Conservation (phyloP, 768 basidiomycete species). For the Cystobasidium tubakii region DNA sequence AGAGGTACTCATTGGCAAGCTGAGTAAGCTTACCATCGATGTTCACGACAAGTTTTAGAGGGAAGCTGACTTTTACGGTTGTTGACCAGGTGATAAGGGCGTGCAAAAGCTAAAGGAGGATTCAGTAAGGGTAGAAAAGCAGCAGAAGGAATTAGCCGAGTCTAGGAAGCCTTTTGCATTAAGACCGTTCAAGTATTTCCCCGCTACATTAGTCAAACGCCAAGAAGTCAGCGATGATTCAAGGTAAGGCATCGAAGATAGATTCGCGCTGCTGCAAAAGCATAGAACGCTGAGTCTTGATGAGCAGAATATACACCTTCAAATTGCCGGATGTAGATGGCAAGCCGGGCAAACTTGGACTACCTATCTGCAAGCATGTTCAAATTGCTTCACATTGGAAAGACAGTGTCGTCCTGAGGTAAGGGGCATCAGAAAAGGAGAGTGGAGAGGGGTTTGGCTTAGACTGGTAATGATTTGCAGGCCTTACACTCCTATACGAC, state of each 20-base stretch:
- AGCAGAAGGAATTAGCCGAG: not conserved
- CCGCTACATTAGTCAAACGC: not conserved
- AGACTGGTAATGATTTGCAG: not conserved
- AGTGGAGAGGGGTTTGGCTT: too few relatives aligned
- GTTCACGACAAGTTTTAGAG: not conserved
- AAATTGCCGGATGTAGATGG: constrained; percentile 12
- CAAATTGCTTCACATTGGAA: constrained; percentile 24
- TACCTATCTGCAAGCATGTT: not conserved
- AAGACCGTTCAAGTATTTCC: constrained; percentile 9
- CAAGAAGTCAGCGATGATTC: constrained; percentile 5
- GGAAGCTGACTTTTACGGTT: not conserved
- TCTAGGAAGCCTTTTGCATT: not conserved
- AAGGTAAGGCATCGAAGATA: not conserved
- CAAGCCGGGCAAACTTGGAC: not conserved
- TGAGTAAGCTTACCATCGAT: not conserved
- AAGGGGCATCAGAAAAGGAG: too few relatives aligned
- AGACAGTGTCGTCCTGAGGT: constrained; percentile 5
- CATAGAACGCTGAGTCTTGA: too few relatives aligned
- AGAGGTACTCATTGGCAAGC: constrained; percentile 15
- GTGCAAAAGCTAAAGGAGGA: constrained; percentile 1
- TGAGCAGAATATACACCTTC: constrained; percentile 9
- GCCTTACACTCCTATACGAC: constrained; percentile 9
- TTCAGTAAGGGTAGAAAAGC: constrained; percentile 1
- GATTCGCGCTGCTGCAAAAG: too few relatives aligned
- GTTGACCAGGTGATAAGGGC: constrained; percentile 5